Conservation (phyloP, 805 yeast species). For the Barnettozyma pratensis region DNA sequence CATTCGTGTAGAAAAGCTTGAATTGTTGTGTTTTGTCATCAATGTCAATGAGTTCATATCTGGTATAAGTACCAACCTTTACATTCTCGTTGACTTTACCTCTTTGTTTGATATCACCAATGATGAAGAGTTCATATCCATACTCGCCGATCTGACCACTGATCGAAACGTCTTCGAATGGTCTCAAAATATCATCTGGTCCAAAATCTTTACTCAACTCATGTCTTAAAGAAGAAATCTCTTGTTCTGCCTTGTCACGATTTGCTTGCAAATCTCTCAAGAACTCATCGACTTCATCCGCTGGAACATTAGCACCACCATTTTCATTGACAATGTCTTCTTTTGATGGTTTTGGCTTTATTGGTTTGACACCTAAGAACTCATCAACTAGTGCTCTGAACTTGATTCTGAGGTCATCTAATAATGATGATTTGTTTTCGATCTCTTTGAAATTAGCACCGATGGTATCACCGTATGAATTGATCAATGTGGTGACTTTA, state of each 20-base stretch:
- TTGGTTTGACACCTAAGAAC: conserved; percentile 17
- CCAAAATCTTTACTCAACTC: conserved; percentile 41
- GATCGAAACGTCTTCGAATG: conserved; percentile 46
- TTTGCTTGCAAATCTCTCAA: conserved; percentile 13
- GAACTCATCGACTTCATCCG: conserved; percentile 1
- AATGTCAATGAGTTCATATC: conserved; percentile 25
- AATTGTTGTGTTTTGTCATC: conserved; percentile 30
- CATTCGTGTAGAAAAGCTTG: conserved; percentile 43
- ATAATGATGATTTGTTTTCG: background rate
- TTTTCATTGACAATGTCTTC: conserved; percentile 4
- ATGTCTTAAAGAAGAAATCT: conserved; percentile 4
- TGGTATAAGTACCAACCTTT: conserved; percentile 42
- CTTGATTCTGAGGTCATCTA: conserved; percentile 9
- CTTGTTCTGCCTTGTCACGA: conserved; percentile 15
- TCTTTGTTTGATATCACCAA: conserved; percentile 53
- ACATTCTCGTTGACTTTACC: conserved; percentile 42
- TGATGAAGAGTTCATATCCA: conserved; percentile 57
- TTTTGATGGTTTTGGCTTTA: conserved; percentile 6
- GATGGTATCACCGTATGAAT: background rate
- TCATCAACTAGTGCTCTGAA: conserved; percentile 13
- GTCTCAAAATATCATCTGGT: conserved; percentile 57
- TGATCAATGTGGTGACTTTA: background rate
- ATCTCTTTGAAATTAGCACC: background rate
- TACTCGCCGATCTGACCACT: conserved; percentile 59
- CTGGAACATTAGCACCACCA: conserved; percentile 1